These are phyloP conservation scores for Leccinellum albellum DNA, from an alignment of 768 basidiomycete species.

Conservation along the genomic window DNA sequence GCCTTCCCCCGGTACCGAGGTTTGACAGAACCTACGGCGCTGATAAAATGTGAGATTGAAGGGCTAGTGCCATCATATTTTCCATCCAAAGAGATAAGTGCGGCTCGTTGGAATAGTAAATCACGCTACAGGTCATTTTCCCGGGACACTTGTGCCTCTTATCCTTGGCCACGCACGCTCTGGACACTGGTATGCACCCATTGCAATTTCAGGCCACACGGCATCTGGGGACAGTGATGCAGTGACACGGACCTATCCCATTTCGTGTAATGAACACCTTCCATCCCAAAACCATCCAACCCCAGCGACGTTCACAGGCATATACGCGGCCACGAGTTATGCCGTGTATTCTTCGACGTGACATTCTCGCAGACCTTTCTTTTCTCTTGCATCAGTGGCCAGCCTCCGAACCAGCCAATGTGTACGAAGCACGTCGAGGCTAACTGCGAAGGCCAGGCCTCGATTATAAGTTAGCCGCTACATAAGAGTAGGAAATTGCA, in stretches of 20 bases:
- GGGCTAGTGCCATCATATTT: neutral
- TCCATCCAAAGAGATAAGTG: neutral
- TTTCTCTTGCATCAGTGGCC: neutral
- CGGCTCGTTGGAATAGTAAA: no score
- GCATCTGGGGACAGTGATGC: no score
- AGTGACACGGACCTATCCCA: neutral
- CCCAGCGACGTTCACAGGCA: neutral
- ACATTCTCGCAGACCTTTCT: no score
- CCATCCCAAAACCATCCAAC: no score
- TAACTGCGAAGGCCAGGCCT: no score
- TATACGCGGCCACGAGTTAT: neutral
- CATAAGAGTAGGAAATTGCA: neutral
- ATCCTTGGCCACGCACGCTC: neutral
- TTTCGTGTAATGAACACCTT: neutral
- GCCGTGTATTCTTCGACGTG: neutral
- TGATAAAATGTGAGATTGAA: neutral
- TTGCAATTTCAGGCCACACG: neutral
- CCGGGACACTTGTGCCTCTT: neutral
- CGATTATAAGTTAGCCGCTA: neutral
- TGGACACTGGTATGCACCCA: no score
- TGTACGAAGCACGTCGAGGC: neutral
- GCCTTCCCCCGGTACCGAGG: no score
- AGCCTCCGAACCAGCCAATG: neutral
- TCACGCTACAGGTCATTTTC: neutral
- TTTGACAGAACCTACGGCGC: neutral